phyloP scores from a whole-genome alignment of 176 grass and related monocot genomes.

The Ananas comosus region DNA sequence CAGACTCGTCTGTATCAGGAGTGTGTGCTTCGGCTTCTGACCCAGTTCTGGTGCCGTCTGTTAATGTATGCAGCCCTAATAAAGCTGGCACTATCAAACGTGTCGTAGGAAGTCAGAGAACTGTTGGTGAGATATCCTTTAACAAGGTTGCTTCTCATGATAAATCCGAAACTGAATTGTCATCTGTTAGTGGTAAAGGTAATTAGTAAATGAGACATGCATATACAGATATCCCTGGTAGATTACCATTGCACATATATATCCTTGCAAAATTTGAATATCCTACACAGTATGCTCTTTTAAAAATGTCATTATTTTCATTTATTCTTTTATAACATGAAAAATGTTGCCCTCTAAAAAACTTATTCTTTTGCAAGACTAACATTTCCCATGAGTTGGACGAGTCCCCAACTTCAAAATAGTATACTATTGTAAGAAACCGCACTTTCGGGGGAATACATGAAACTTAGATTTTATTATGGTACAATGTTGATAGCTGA shows the following conservation, averaged over 20 bases:
- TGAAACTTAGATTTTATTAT: too few species aligned
- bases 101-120: background rate
- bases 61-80: conserved; percentile 5
- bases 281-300: too few species aligned
- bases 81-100: background rate
- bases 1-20: background rate
- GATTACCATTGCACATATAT: conserved; percentile 8
- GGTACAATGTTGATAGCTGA: too few species aligned
- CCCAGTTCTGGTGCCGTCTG: conserved; percentile 7
- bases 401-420: too few species aligned
- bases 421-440: too few species aligned
- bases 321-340: too few species aligned
- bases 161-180: conserved; percentile 6
- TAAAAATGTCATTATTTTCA: too few species aligned
- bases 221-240: background rate
- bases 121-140: background rate
- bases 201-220: background rate
- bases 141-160: conserved; percentile 1
- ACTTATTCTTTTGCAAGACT: too few species aligned
- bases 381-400: too few species aligned
- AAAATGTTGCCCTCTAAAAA: too few species aligned
- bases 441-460: too few species aligned
- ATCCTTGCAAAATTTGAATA: too few species aligned
- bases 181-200: background rate
- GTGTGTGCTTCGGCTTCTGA: conserved; percentile 5